These are phyloP conservation scores for Chlamydomonas schloesseri DNA, from an alignment of 139 green algal species.

Conservation along the genomic window DNA sequence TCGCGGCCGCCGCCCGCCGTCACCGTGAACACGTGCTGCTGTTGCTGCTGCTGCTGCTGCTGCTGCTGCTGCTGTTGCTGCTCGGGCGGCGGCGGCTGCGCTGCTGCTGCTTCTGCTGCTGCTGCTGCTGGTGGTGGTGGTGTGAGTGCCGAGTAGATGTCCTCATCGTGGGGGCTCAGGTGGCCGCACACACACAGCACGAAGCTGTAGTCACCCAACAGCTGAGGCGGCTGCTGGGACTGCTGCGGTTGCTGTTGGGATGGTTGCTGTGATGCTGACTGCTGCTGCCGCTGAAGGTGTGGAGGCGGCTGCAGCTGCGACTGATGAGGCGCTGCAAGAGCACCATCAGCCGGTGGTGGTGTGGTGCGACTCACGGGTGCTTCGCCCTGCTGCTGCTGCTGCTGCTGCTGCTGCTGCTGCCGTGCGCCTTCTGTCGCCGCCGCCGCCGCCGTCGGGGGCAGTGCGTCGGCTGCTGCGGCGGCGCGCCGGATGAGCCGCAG, in stretches of 20 bases:
- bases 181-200: constrained; percentile 81
- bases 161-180: constrained; percentile 90
- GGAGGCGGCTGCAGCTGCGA: background rate
- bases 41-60: too few species aligned
- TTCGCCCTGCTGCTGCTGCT: too few species aligned
- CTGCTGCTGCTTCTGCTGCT: too few species aligned
- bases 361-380: too few species aligned
- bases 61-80: too few species aligned
- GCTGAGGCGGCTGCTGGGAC: too few species aligned
- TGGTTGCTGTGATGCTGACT: background rate
- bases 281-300: background rate
- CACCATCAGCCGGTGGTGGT: background rate
- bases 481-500: constrained; percentile 28
- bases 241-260: background rate
- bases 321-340: background rate
- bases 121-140: too few species aligned
- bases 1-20: too few species aligned
- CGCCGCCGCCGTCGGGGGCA: background rate
- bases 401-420: too few species aligned
- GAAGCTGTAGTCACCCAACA: constrained; percentile 63
- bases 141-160: constrained; percentile 87
- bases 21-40: too few species aligned
- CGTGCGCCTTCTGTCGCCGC: background rate
- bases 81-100: too few species aligned
- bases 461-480: background rate